These are phyloP conservation scores for Nannizziopsis barbatae DNA, from an alignment of 2,329 filamentous ascomycete species.

Conservation along the genomic window DNA sequence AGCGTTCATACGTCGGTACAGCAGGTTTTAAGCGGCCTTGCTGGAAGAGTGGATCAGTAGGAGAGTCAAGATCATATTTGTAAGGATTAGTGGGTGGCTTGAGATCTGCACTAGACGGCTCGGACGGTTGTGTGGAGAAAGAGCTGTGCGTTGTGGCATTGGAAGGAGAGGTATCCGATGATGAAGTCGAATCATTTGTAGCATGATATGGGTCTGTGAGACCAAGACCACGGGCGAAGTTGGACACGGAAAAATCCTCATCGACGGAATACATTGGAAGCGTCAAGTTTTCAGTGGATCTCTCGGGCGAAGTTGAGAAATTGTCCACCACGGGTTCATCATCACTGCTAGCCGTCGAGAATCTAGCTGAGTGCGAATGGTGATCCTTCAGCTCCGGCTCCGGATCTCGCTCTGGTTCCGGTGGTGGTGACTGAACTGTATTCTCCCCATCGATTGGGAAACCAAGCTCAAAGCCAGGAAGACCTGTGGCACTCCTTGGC, in stretches of 20 bases:
- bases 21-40: slow-evolving; percentile 26
- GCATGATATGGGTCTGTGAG: slow-evolving; percentile 54
- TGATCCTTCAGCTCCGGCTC: slow-evolving; percentile 1
- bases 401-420: background rate
- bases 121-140: slow-evolving; percentile 46
- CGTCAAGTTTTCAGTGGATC: background rate
- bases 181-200: slow-evolving; percentile 53
- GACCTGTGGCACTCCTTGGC: background rate
- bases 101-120: slow-evolving; percentile 21
- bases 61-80: slow-evolving; percentile 34
- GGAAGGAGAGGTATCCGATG: slow-evolving; percentile 51
- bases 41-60: slow-evolving; percentile 38
- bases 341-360: background rate
- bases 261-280: slow-evolving; percentile 17
- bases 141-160: slow-evolving; percentile 52
- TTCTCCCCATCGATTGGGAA: slow-evolving; percentile 1
- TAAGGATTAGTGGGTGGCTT: slow-evolving; percentile 19
- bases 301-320: background rate
- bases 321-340: background rate
- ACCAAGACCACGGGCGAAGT: slow-evolving; percentile 31
- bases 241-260: slow-evolving; percentile 28
- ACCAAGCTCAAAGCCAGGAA: slow-evolving; percentile 8
- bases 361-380: slow-evolving; percentile 1
- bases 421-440: background rate
- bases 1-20: slow-evolving; percentile 9